Evolutionary conservation across 2,329 filamentous ascomycete genomes (phyloP), one percentile per base, ranked within the genome.

Genomic region (Pseudogymnoascus sp.): DNA sequence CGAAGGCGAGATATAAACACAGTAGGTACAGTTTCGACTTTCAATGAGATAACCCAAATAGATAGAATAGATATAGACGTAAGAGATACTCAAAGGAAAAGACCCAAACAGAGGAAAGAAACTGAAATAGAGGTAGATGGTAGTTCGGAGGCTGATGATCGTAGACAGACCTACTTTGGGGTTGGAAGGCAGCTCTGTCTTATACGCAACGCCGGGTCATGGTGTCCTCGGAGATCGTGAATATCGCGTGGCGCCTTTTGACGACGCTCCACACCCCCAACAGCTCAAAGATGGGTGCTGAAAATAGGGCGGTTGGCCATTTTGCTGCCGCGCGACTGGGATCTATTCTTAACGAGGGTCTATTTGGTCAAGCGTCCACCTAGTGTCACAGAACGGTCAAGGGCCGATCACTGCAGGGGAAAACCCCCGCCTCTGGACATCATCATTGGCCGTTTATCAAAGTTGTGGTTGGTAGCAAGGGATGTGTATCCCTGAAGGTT

Each of bases 101-200:
- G 47, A 54, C 47, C 47, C 47, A 54, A 54, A 54, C 29, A 33
- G 29, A 33, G 47, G 29, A 54, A 54, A 33, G 29, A 54, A 54
- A 33, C 29, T 33, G 29, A 54, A 54, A 54, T 54, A 54, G 47
- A 54, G 47, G 47, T 33, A 9, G 47, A 54, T 33, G 47, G 47
- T 15, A 54, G 47, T 54, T 54, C 5, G 10, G 29, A 54, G 15
- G 47, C 9, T 54, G 47, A 54, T 54, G 47, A 54, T 54, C 47
- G 47, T 54, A 54, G 47, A 54, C 47, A 54, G 47, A 33, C 47
- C 47, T 54, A 54, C 47, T 54, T 54, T 54, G 47, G 47, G 47
- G 47, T 17, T 17, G 47, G 47, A 33, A 33, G n/a, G 4, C 29
- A 33, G 47, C 47, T 54, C 47, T 54, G 47, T 54, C 47, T 54